Evolutionary conservation across 306 rosid species (phyloP).

Genomic region (Pyrus bretschneideri): DNA sequence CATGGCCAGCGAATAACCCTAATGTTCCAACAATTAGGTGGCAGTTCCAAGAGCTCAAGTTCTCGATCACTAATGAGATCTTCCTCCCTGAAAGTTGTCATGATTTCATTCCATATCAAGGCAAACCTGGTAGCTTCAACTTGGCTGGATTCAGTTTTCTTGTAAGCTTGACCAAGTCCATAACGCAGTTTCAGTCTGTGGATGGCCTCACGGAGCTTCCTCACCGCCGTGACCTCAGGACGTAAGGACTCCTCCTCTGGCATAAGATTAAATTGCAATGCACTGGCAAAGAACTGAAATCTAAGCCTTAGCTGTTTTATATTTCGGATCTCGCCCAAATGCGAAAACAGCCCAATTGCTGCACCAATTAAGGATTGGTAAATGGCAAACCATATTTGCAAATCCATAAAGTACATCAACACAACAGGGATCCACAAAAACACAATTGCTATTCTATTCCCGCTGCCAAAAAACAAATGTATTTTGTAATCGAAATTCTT

Average conservation of each 20-base stretch:
- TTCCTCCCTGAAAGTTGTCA: conserved; percentile 85
- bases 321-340: conserved; percentile 91
- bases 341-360: conserved; percentile 66
- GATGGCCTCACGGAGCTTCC: conserved; percentile 73
- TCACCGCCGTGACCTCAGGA: conserved; percentile 41
- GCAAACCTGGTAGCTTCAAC: conserved; percentile 82
- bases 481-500: conserved; percentile 24
- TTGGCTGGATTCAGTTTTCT: conserved; percentile 80
- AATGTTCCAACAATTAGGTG: conserved; percentile 79
- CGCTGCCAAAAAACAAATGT: conserved; percentile 71
- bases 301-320: conserved; percentile 72
- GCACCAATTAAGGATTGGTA: conserved; percentile 60
- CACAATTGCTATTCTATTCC: conserved; percentile 58
- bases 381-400: conserved; percentile 91
- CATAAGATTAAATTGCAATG: conserved; percentile 83
- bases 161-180: conserved; percentile 62
- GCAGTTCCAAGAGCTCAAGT: conserved; percentile 68
- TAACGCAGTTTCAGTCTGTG: conserved; percentile 72
- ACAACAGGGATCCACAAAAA: conserved; percentile 80
- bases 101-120: conserved; percentile 91
- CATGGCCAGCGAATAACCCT: conserved; percentile 93
- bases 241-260: conserved; percentile 46
- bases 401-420: conserved; percentile 79
- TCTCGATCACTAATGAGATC: conserved; percentile 80
- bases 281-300: conserved; percentile 89